These are phyloP conservation scores for Mortierella alpina DNA, from an alignment of 192 early-diverging fungal genomes.

Conservation along the genomic window DNA sequence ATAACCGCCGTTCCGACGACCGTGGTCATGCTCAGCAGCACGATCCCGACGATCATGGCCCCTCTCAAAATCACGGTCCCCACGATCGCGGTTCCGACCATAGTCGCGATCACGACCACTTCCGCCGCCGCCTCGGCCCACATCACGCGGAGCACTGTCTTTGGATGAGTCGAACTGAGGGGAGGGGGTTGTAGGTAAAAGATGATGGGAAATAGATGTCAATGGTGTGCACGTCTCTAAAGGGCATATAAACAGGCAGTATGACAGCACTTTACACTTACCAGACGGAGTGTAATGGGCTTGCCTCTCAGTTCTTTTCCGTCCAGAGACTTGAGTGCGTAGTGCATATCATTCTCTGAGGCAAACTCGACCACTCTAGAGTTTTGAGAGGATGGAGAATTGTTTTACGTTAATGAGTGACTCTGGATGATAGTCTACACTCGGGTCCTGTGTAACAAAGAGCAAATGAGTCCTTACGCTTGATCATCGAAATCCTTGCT, in stretches of 20 bases:
- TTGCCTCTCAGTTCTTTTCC: constrained; percentile 76
- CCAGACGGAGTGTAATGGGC: constrained; percentile 71
- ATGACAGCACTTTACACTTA: constrained; percentile 40
- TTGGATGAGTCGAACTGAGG: constrained; percentile 24
- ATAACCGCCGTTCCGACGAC: constrained; percentile 17
- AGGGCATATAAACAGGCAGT: background rate
- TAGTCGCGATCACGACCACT: constrained; percentile 20
- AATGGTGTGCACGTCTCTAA: background rate
- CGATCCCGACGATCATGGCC: constrained; percentile 28
- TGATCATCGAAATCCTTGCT: constrained; percentile 83
- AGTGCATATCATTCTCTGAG: constrained; percentile 77
- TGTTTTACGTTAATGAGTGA: background rate
- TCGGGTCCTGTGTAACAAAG: constrained; percentile 18
- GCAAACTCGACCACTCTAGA: constrained; percentile 90
- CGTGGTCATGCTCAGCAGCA: constrained; percentile 51
- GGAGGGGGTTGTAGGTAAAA: no score
- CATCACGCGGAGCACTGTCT: constrained; percentile 42
- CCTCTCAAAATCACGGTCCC: constrained; percentile 6
- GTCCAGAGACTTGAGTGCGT: constrained; percentile 86
- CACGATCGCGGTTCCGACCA: constrained; percentile 11
- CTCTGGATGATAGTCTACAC: background rate
- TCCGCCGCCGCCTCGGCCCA: constrained; percentile 24
- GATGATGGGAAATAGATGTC: background rate
- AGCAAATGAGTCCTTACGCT: constrained; percentile 66
- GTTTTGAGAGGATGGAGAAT: background rate